Evolutionary conservation across 2,329 filamentous ascomycete species (phyloP), one percentile per base, ranked within the genome.

Genomic region (Talaromyces marneffei): DNA sequence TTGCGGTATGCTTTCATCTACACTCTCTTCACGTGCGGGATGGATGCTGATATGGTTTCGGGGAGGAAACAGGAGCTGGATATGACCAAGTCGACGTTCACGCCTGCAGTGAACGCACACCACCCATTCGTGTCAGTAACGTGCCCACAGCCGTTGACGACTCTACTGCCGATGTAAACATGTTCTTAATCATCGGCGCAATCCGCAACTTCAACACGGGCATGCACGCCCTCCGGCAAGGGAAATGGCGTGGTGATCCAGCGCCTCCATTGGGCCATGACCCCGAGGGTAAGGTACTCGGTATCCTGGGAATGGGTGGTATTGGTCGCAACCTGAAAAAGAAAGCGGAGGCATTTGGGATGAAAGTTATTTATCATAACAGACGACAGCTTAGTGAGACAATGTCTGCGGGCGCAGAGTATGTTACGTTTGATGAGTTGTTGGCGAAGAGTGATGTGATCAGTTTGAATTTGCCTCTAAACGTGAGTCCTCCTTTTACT

Each of bases 301-400:
- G 91, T 0, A 91, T 95, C 63, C 73, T 95, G 42, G 91, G 91
- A 6, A 93, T 94, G 90, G 91, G 91, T 20, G 90, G 91, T 2
- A 94, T 95, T 63, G 91, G 91, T 0, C 80, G 87, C 37, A 91
- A 91, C 69, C 75, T 94, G 67, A 90, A 88, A 71, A 83, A 79
- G 71, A 92, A 92, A 75, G 88, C 87, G 2, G 80, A 84, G 59
- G 88, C 81, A 0, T 92, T 95, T 70, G 89, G 87, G 10, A 92
- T 94, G 88, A 82, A 75, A 46, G 81, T 90, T 12, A 82, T 87
- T 54, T 94, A 95, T 69, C 81, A 91, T 69, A 94, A 94, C 72
- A 85, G 91, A 7, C 82, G 77, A 1, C 74, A 79, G 67, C 74
- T 94, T 65, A 77, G 75, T 18, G 78, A 82, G 1, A 85, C 87